Evolutionary conservation across 2,329 filamentous ascomycete genomes (phyloP), one percentile per base, ranked within the genome.

Genomic region (Colletotrichum karsti): DNA sequence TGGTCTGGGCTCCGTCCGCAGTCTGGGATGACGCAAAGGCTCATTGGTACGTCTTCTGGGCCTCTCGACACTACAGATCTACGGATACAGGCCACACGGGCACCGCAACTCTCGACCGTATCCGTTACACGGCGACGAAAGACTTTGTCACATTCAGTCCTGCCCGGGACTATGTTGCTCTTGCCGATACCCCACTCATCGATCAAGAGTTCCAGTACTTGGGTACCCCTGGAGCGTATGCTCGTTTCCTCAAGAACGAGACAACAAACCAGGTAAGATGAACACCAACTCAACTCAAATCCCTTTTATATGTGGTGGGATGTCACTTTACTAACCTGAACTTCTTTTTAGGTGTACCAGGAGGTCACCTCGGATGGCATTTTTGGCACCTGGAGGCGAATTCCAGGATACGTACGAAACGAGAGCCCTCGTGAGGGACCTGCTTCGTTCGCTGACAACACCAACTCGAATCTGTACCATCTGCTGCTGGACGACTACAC

Each of bases 191-290:
- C 4, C 79, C 81, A 2, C 74, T 87, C 39, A 87, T 87, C 66
- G 85, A 87, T 67, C 80, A 85, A 30, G 81, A 84, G 59, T 82
- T 87, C 73, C 78, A 83, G 30, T 75, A 80, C 20, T 75, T 86
- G 0, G 83, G 81, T 39, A 73, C 74, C 7, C 74, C 76, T 4
- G 80, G 75, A 2, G 69, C 75, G 9, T 87, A 82, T 48, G 80
- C 79, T 0, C 81, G 85, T 6, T 87, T 87, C 74, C 72, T 85
- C 57, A 87, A 87, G 73, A 84, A 87, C 70, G 84, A 86, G 72
- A 80, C 81, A 0, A 79, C 78, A 2, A 80, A 81, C 39, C 80
- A 81, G 8, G 30, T 35, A 35, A 30, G 28, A 30, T 9, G 28
- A 9, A 9, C 28, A 6, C 9, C 9, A 9, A n/a, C n/a, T n/a